phyloP scores from a whole-genome alignment of 2,329 filamentous ascomycete species.

The Mycosphaerella sp. region DNA sequence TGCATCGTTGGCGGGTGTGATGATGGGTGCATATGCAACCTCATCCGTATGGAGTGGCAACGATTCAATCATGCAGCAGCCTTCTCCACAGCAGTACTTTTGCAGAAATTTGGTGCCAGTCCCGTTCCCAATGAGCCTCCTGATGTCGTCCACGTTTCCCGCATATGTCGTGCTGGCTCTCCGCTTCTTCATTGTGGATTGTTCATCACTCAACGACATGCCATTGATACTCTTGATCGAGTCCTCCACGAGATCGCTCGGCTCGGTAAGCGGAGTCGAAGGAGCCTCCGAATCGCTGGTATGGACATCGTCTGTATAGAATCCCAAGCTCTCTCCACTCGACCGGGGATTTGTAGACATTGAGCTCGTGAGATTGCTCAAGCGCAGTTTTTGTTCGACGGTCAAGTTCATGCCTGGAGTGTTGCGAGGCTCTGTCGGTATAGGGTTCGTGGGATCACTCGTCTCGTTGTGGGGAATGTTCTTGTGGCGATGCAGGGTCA shows the following conservation, averaged over 20 bases:
- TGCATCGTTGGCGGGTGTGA: constrained; percentile 71
- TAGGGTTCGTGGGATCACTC: constrained; percentile 43
- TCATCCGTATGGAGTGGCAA: constrained; percentile 44
- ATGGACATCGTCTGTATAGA: constrained; percentile 16
- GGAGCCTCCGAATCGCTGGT: constrained; percentile 24
- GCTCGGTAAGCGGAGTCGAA: constrained; percentile 40
- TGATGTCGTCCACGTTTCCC: constrained; percentile 51
- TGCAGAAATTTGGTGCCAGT: constrained; percentile 54
- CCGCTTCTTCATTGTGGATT: constrained; percentile 24
- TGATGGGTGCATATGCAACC: constrained; percentile 43
- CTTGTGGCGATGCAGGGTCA: constrained; percentile 29
- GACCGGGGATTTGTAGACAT: constrained; percentile 22
- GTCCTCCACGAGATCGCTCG: constrained; percentile 22
- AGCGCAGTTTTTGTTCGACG: constrained; percentile 18
- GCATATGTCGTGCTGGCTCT: constrained; percentile 39
- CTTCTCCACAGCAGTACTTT: constrained; percentile 59
- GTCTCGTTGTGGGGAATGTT: constrained; percentile 39
- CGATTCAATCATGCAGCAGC: constrained; percentile 56
- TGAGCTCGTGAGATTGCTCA: constrained; percentile 25
- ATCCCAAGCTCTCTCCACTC: constrained; percentile 28
- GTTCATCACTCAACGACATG: constrained; percentile 12
- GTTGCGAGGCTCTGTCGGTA: constrained; percentile 38
- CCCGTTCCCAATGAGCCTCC: constrained; percentile 51
- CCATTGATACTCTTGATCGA: constrained; percentile 15
- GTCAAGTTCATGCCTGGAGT: constrained; percentile 20